Conservation (phyloP, 179 eudicot genomes). For the Silene noctiflora region DNA sequence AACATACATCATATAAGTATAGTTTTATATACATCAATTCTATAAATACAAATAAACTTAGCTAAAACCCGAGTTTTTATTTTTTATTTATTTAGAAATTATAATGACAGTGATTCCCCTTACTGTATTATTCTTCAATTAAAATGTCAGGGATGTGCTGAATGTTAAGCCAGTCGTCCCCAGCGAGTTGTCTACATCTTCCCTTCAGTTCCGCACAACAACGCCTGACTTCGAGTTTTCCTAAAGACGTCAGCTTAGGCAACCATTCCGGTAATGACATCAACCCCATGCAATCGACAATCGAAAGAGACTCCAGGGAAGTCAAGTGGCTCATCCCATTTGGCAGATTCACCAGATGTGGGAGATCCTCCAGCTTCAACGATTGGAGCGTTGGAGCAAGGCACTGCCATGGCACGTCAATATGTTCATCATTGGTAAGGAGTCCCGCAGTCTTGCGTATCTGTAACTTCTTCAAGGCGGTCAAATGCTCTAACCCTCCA, state of each 20-base stretch:
- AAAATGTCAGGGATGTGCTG: conserved; percentile 12
- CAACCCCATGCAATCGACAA: neutral
- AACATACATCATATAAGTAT: no score
- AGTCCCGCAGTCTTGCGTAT: neutral
- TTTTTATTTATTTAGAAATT: no score
- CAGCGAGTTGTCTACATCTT: conserved; percentile 10
- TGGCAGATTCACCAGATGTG: conserved; percentile 13
- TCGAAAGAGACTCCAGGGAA: conserved; percentile 13
- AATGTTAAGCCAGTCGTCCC: conserved; percentile 24
- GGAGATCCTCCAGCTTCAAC: neutral
- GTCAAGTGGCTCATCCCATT: conserved; percentile 20
- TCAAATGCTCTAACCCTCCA: conserved; percentile 3
- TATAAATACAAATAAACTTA: no score
- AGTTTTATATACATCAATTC: no score
- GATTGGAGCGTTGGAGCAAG: neutral
- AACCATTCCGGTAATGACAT: conserved; percentile 21
- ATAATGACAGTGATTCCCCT: neutral
- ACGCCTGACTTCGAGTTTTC: neutral
- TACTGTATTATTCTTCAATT: neutral
- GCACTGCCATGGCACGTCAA: conserved; percentile 13
- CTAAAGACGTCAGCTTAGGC: conserved; percentile 16
- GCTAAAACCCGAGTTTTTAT: no score
- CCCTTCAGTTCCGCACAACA: conserved; percentile 5
- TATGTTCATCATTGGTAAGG: neutral
- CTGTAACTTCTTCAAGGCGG: neutral